Conservation (phyloP, 495 filamentous ascomycete species). For the Recurvomyces mirabilis region DNA sequence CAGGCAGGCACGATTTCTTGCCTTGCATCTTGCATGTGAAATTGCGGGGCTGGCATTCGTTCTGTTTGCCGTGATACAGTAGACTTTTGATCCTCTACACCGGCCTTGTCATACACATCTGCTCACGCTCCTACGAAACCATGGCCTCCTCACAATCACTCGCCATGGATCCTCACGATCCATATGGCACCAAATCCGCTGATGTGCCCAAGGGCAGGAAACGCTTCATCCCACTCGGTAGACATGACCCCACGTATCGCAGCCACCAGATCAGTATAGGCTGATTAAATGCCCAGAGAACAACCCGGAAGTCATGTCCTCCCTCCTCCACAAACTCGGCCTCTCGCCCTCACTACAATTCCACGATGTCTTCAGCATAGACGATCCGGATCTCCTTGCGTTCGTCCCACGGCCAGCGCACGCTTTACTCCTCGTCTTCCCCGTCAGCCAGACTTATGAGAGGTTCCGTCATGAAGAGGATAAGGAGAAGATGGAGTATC, state of each 20-base stretch:
- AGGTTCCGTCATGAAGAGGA: slow-evolving; percentile 37
- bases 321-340: slow-evolving; percentile 43
- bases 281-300: too few species aligned
- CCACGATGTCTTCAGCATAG: slow-evolving; percentile 47
- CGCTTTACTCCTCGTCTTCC: slow-evolving; percentile 48
- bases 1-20: too few species aligned
- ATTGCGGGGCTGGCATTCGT: too few species aligned
- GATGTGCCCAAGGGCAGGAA: slow-evolving; percentile 1
- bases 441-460: slow-evolving; percentile 37
- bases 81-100: too few species aligned
- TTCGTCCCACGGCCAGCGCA: slow-evolving; percentile 45
- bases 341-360: slow-evolving; percentile 42
- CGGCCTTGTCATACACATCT: too few species aligned
- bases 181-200: not conserved
- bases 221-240: slow-evolving; percentile 29
- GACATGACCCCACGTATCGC: not conserved
- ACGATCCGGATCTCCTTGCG: slow-evolving; percentile 44
- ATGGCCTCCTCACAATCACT: too few species aligned
- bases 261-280: too few species aligned
- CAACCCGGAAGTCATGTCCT: slow-evolving; percentile 49
- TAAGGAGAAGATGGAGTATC: slow-evolving; percentile 33
- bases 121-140: too few species aligned
- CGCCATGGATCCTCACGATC: too few species aligned
- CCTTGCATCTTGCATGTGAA: too few species aligned
- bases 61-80: too few species aligned